These are phyloP conservation scores for Vitis rotundifolia DNA, from an alignment of 164 flowering plant genomes.

Conservation along the genomic window DNA sequence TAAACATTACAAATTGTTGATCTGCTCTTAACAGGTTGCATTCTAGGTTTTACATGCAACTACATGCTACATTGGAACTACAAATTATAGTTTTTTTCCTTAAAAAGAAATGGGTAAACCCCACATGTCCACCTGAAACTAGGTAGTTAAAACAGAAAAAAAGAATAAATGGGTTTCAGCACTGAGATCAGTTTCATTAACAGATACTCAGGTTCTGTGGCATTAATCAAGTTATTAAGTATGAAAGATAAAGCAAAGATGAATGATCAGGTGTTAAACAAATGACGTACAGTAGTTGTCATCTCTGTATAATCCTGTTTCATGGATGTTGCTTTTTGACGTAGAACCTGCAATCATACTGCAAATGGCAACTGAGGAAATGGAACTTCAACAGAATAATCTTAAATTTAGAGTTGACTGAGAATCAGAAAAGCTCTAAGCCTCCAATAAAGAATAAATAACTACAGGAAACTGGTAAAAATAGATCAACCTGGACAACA, in stretches of 20 bases:
- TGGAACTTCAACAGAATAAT: slow-evolving; percentile 11
- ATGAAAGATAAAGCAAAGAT: background rate
- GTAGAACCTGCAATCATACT: slow-evolving; percentile 77
- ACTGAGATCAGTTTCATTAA: background rate
- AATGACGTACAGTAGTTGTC: slow-evolving; percentile 66
- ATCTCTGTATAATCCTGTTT: slow-evolving; percentile 95
- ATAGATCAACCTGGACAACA: slow-evolving; percentile 87
- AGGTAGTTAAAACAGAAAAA: background rate
- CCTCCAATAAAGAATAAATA: background rate
- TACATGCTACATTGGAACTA: background rate
- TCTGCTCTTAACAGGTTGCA: no score
- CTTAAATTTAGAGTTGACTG: background rate
- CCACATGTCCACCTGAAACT: no score
- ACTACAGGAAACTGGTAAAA: slow-evolving; percentile 5
- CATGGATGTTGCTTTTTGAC: slow-evolving; percentile 98
- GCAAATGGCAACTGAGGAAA: slow-evolving; percentile 34
- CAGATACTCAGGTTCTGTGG: background rate
- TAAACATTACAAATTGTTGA: no score
- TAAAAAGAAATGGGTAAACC: no score
- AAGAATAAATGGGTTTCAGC: background rate
- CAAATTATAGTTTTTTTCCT: background rate
- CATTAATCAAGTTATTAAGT: background rate
- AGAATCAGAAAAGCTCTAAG: background rate
- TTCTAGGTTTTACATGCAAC: background rate
- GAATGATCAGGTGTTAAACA: background rate